A percentile compares a stretch with the other conserved stretches of the same genome.
Conservation (phyloP, 257 asterid species). For the Nicotiana knightiana region DNA sequence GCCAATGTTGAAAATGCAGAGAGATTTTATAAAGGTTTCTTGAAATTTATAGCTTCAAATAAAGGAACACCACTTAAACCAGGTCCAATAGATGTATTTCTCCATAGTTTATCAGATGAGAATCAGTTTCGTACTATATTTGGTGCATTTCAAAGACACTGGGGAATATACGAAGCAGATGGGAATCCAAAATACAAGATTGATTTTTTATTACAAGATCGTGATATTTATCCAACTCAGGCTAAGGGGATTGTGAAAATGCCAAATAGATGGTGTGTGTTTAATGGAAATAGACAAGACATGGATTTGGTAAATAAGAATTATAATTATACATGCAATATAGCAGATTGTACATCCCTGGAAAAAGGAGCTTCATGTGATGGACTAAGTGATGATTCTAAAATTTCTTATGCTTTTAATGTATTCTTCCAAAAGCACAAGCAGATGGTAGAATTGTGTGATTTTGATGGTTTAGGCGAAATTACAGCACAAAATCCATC, state of each 20-base stretch:
- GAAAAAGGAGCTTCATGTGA: conserved; percentile 38
- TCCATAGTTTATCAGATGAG: conserved; percentile 40
- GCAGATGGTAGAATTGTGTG: conserved; percentile 23
- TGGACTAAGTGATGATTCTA: conserved; percentile 6
- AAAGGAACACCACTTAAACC: conserved; percentile 43
- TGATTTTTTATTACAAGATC: conserved; percentile 30
- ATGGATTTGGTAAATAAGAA: not conserved
- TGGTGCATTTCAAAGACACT: conserved; percentile 38
- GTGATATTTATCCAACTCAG: conserved; percentile 21
- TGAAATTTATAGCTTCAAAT: conserved; percentile 24
- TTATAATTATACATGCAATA: conserved; percentile 8
- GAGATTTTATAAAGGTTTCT: conserved; percentile 26
- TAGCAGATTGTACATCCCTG: conserved; percentile 36
- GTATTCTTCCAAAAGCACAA: conserved; percentile 30
- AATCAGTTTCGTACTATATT: not conserved
- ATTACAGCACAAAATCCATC: conserved; percentile 31
- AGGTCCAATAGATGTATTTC: conserved; percentile 27
- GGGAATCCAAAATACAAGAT: conserved; percentile 54
- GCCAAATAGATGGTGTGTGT: conserved; percentile 37
- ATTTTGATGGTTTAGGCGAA: conserved; percentile 28
- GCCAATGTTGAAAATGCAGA: conserved; percentile 27
- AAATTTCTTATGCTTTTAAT: conserved; percentile 48
- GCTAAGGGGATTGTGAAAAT: conserved; percentile 33
- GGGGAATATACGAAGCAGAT: conserved; percentile 47
- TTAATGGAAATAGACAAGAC: not conserved